Evolutionary conservation across 441 rosid species (phyloP).

Genomic region (Theobroma grandiflorum): DNA sequence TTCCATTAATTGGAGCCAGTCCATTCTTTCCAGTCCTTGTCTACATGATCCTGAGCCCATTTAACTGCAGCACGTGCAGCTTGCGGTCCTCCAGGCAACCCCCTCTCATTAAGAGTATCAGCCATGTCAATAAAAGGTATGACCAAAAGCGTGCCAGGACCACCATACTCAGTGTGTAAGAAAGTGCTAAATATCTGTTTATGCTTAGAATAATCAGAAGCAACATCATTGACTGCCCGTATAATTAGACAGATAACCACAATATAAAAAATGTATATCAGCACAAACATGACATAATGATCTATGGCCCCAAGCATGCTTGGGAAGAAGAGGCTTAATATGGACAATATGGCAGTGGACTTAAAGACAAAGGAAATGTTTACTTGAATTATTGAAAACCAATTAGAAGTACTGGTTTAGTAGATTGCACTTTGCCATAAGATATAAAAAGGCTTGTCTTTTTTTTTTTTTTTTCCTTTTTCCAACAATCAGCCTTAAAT

Average conservation of each 20-base stretch:
- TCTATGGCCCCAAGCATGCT: neutral
- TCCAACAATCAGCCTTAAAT: neutral
- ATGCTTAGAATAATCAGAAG: constrained; percentile 37
- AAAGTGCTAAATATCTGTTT: constrained; percentile 73
- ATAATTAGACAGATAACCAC: constrained; percentile 3
- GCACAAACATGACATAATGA: neutral
- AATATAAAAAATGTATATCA: neutral
- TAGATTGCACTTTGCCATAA: neutral
- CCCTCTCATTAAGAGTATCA: constrained; percentile 74
- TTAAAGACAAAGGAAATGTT: neutral
- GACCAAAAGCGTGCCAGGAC: constrained; percentile 92
- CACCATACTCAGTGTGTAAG: constrained; percentile 80
- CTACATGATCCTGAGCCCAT: constrained; percentile 86
- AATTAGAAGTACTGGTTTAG: neutral
- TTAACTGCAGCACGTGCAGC: constrained; percentile 83
- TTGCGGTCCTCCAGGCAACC: constrained; percentile 83
- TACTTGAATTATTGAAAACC: neutral
- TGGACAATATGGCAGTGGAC: constrained; percentile 5
- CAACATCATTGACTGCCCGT: constrained; percentile 2
- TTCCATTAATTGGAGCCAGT: constrained; percentile 31
- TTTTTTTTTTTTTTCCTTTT: neutral
- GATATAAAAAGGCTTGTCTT: neutral
- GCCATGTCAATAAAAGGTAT: constrained; percentile 89
- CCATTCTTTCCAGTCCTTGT: constrained; percentile 92
- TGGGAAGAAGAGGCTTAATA: neutral